Evolutionary conservation across 768 basidiomycete genomes (phyloP), one percentile per base, ranked within the genome.

Genomic region (Daedalea quercina): DNA sequence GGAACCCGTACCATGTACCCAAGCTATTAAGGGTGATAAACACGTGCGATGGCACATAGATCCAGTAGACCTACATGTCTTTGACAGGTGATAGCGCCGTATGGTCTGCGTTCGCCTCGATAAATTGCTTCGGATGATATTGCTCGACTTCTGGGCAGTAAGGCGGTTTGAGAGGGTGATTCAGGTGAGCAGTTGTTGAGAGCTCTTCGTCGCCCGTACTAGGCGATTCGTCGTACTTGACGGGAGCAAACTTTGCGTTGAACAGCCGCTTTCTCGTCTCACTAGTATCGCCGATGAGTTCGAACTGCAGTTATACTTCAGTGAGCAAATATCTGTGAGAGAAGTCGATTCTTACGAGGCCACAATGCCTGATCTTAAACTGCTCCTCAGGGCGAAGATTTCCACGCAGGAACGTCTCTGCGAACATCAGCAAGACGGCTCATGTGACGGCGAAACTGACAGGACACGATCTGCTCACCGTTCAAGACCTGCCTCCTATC

Each of bases 391-490:
- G 41, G 26, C 68, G 62, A 3, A 66, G 45, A 26, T 63, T 61
- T 44, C 66, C 60, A 20, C 66, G 61, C 41, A 63, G 55, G 53
- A 67, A 68, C 9, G 60, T 61, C 1, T 63, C 67, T 68, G 28
- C 12, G 28, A 25, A 48, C 4, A 22, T 31, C 13, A 45, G 47
- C 15, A 24, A 2, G 23, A n/a, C 7, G 3, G 25, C 9, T 11
- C 3, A 41, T 31, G 3, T 12, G 3, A 31, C 9, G 31, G 3
- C 22, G 9, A 23, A 19, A 15, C 1, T 19, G 11, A 26, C 4
- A 31, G 28, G 15, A 23, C 6, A 47, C 40, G 17, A 44, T 54
- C 40, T 48, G n/a, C 28, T 11, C 28, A 67, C 69, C 57, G 59
- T 60, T 51, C 4, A 71, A 52, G 8, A 58, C 54, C 9, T 59